These are phyloP conservation scores for Aureobasidium melanogenum DNA, from an alignment of 2,329 filamentous ascomycete genomes.

Conservation along the genomic window DNA sequence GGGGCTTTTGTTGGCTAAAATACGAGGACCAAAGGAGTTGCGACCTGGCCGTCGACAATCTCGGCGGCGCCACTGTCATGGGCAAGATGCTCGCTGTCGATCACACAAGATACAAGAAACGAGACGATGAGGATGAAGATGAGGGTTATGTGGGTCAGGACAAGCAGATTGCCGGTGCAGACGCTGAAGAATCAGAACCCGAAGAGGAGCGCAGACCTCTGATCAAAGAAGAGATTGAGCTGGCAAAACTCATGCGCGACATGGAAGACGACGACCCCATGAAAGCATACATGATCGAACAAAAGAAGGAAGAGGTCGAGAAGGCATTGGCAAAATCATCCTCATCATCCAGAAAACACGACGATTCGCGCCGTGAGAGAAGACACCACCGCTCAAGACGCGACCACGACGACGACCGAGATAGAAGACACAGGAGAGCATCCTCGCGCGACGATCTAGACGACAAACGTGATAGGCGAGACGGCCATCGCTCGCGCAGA, in stretches of 20 bases:
- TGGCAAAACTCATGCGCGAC: conserved; percentile 64
- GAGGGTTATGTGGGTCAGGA: conserved; percentile 49
- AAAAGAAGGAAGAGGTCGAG: conserved; percentile 84
- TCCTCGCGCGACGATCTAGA: conserved; percentile 12
- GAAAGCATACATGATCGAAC: conserved; percentile 81
- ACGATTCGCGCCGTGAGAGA: conserved; percentile 30
- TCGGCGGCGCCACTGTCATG: conserved; percentile 75
- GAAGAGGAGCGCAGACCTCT: conserved; percentile 46
- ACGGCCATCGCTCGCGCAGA: conserved; percentile 4
- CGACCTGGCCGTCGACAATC: conserved; percentile 90
- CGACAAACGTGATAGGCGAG: not conserved
- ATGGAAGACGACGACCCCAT: conserved; percentile 91
- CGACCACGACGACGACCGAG: conserved; percentile 16
- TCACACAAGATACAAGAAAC: conserved; percentile 82
- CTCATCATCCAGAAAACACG: conserved; percentile 42
- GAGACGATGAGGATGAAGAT: conserved; percentile 55
- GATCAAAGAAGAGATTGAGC: conserved; percentile 72
- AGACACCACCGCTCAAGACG: conserved; percentile 33
- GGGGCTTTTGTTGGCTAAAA: conserved; percentile 91
- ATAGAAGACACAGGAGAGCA: conserved; percentile 12
- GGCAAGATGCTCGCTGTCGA: conserved; percentile 79
- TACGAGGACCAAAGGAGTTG: conserved; percentile 97
- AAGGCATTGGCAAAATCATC: conserved; percentile 51
- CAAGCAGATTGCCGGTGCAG: conserved; percentile 28
- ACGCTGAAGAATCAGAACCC: conserved; percentile 34